Evolutionary conservation across 148 eudicot genomes (phyloP).

Genomic region (Selenicereus undatus): DNA sequence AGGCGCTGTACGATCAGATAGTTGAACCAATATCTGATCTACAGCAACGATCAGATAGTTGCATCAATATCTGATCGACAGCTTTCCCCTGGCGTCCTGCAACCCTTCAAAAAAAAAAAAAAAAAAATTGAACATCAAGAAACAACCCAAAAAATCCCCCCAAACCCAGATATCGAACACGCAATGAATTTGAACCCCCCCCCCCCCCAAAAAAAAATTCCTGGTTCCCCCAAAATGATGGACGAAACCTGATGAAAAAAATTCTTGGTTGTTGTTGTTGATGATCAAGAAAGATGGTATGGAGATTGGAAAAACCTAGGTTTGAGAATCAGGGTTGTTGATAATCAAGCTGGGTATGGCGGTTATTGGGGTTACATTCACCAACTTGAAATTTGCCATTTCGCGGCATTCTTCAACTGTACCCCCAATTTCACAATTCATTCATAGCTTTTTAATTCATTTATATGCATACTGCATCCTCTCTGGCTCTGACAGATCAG

Average conservation of each 20-base stretch:
- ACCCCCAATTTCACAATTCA: neutral
- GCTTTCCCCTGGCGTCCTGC: neutral
- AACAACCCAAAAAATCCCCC: neutral
- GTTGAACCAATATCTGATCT: neutral
- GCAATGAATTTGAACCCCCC: neutral
- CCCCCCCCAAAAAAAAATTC: neutral
- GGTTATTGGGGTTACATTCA: neutral
- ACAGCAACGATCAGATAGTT: neutral
- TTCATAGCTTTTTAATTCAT: too few species aligned
- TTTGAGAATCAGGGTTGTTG: neutral
- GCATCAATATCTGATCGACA: neutral
- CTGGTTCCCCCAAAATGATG: neutral
- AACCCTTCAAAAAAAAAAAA: neutral
- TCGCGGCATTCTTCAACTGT: slow-evolving; percentile 3
- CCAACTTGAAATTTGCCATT: slow-evolving; percentile 1
- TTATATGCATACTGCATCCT: too few species aligned
- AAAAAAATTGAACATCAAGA: neutral
- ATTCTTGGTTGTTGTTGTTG: neutral
- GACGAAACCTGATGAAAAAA: too few species aligned
- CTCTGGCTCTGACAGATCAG: too few species aligned
- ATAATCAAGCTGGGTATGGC: neutral
- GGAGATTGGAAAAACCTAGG: neutral
- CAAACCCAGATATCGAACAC: neutral
- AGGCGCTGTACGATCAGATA: neutral
- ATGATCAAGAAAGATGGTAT: too few species aligned